Conservation (phyloP, 202 grass and related monocot species). For the Elaeis oleifera region DNA sequence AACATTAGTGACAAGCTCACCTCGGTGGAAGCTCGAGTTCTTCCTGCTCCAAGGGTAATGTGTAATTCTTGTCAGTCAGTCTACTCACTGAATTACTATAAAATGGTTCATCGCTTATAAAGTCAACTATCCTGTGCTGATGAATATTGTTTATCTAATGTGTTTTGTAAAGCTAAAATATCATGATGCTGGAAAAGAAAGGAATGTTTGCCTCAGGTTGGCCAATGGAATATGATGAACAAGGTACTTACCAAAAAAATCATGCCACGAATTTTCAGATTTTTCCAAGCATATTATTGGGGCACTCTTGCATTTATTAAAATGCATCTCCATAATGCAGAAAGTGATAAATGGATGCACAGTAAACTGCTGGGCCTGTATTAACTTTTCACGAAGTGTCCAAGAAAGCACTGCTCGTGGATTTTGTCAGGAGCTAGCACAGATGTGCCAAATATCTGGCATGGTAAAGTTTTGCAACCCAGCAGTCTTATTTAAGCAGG, state of each 20-base stretch:
- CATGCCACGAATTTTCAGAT: background rate
- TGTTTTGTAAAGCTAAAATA: conserved; percentile 70
- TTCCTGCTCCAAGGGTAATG: conserved; percentile 94
- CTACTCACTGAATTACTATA: too few relatives aligned
- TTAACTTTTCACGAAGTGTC: conserved; percentile 90
- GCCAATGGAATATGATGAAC: conserved; percentile 99
- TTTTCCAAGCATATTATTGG: too few relatives aligned
- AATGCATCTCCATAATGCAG: conserved; percentile 25
- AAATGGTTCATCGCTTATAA: too few relatives aligned
- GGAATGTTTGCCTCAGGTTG: conserved; percentile 96
- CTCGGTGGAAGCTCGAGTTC: conserved; percentile 90
- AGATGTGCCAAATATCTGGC: conserved; percentile 91
- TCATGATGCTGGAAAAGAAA: conserved; percentile 96
- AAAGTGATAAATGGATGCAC: conserved; percentile 96
- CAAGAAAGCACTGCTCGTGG: conserved; percentile 73
- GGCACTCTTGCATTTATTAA: too few relatives aligned
- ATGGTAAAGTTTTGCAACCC: conserved; percentile 48
- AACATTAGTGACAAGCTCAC: conserved; percentile 94
- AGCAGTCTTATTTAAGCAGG: background rate
- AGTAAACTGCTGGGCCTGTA: conserved; percentile 89
- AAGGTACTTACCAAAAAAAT: conserved; percentile 45
- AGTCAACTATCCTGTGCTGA: background rate
- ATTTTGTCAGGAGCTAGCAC: conserved; percentile 91
- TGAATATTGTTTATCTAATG: conserved; percentile 6
- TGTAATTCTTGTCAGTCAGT: background rate